phyloP scores from a whole-genome alignment of 1,284 basidiomycete genomes.

The Marasmius tenuissimus region DNA sequence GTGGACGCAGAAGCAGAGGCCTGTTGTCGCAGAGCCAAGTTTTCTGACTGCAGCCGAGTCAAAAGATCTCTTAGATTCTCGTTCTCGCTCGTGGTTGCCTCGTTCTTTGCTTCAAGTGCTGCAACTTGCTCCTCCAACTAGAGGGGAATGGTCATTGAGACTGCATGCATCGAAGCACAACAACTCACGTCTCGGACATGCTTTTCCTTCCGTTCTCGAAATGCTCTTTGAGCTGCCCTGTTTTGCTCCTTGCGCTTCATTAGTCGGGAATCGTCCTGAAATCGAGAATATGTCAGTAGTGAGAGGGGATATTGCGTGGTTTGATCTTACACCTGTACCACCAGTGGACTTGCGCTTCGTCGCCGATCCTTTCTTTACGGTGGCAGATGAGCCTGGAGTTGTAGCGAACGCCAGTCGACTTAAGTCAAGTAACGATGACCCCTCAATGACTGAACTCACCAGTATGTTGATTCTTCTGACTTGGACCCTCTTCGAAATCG shows the following conservation, averaged over 20 bases:
- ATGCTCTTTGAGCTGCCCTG: slow-evolving; percentile 81
- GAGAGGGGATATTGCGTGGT: not conserved
- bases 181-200: slow-evolving; percentile 82
- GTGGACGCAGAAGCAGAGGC: slow-evolving; percentile 54
- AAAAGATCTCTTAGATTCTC: slow-evolving; percentile 78
- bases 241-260: slow-evolving; percentile 87
- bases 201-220: slow-evolving; percentile 85
- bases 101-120: slow-evolving; percentile 75
- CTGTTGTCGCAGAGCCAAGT: slow-evolving; percentile 65
- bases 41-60: slow-evolving; percentile 75
- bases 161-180: not conserved
- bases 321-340: slow-evolving; percentile 32
- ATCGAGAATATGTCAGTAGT: not conserved
- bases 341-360: slow-evolving; percentile 36
- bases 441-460: slow-evolving; percentile 34
- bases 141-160: not conserved
- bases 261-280: slow-evolving; percentile 67
- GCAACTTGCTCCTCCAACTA: slow-evolving; percentile 84
- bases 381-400: slow-evolving; percentile 20
- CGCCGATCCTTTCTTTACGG: slow-evolving; percentile 28
- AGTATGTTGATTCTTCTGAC: slow-evolving; percentile 65
- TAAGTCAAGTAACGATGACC: not conserved
- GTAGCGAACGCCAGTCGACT: not conserved
- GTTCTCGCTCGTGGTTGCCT: slow-evolving; percentile 66
- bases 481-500: slow-evolving; percentile 60